Percentiles rank a stretch among this genome's conserved stretches.
Conservation (phyloP, 2,329 filamentous ascomycete species). For the Macrophomina tecta region DNA sequence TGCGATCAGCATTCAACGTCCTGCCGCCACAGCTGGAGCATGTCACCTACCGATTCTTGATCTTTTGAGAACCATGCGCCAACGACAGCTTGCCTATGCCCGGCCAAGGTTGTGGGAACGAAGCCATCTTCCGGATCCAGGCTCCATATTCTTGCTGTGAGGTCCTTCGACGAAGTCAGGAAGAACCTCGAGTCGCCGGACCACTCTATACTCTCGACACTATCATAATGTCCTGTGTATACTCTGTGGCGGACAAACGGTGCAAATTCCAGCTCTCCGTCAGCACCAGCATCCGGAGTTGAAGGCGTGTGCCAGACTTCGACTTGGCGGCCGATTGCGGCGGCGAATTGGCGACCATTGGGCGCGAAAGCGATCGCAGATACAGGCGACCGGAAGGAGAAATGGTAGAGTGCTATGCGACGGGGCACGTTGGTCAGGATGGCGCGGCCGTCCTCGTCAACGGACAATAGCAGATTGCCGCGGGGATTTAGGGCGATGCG, state of each 20-base stretch:
- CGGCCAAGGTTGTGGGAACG: slow-evolving; percentile 84
- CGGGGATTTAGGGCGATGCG: slow-evolving; percentile 86
- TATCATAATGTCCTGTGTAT: slow-evolving; percentile 88
- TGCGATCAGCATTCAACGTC: slow-evolving; percentile 12
- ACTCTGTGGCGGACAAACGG: slow-evolving; percentile 89
- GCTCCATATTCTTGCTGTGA: slow-evolving; percentile 96
- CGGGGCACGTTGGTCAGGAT: slow-evolving; percentile 91
- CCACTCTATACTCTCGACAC: slow-evolving; percentile 87
- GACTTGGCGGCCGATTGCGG: slow-evolving; percentile 82
- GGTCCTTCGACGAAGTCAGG: slow-evolving; percentile 86
- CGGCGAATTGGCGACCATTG: slow-evolving; percentile 88
- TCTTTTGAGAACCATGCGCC: slow-evolving; percentile 97
- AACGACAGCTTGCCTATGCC: slow-evolving; percentile 87
- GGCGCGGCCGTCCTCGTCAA: slow-evolving; percentile 93
- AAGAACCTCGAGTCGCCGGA: slow-evolving; percentile 96
- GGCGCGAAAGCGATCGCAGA: slow-evolving; percentile 89
- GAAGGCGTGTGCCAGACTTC: slow-evolving; percentile 97
- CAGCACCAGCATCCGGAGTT: slow-evolving; percentile 77
- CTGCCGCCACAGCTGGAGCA: background rate
- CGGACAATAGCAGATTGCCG: slow-evolving; percentile 88
- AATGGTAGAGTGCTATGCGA: slow-evolving; percentile 87
- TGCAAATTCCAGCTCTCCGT: slow-evolving; percentile 89
- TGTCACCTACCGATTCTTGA: slow-evolving; percentile 72
- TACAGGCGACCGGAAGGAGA: slow-evolving; percentile 87
- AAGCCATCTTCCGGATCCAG: slow-evolving; percentile 86